Conservation (phyloP, 495 filamentous ascomycete species). For the Elaphomyces granulatus region DNA sequence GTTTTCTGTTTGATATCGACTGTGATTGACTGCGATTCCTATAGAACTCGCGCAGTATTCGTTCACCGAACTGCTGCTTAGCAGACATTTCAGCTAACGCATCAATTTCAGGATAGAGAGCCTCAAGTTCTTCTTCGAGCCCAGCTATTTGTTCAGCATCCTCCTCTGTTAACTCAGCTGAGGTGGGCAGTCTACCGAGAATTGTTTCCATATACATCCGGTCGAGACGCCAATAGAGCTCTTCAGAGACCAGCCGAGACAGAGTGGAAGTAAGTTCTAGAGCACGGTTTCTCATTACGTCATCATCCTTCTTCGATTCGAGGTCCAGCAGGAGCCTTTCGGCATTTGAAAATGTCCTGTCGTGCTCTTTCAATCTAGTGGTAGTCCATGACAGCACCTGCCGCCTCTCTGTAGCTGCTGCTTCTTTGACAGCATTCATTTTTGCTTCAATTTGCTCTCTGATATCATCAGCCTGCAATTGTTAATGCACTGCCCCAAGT, state of each 20-base stretch:
- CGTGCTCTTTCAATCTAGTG: conserved; percentile 26
- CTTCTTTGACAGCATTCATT: conserved; percentile 21
- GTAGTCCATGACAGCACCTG: conserved; percentile 23
- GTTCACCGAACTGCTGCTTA: conserved; percentile 44
- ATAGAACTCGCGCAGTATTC: conserved; percentile 33
- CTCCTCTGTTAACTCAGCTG: neutral
- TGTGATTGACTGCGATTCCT: conserved; percentile 20
- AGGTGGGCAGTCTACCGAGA: conserved; percentile 2
- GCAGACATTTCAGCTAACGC: conserved; percentile 47
- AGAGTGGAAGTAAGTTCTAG: conserved; percentile 16
- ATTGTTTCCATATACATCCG: conserved; percentile 27
- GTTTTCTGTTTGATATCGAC: conserved; percentile 17
- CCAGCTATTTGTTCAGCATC: conserved; percentile 16
- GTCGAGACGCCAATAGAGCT: conserved; percentile 32
- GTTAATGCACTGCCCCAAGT: conserved; percentile 13
- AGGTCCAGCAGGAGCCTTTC: conserved; percentile 18
- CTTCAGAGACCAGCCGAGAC: conserved; percentile 21
- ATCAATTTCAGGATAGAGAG: conserved; percentile 47
- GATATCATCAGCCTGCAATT: conserved; percentile 21
- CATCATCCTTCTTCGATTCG: conserved; percentile 19
- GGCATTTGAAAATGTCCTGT: conserved; percentile 18
- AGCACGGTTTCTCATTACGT: conserved; percentile 16
- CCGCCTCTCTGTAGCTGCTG: conserved; percentile 20
- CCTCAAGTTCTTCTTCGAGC: conserved; percentile 44
- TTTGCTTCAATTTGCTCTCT: conserved; percentile 18